These are phyloP conservation scores for Neonectria sp. DNA, from an alignment of 2,329 filamentous ascomycete species.

Conservation along the genomic window DNA sequence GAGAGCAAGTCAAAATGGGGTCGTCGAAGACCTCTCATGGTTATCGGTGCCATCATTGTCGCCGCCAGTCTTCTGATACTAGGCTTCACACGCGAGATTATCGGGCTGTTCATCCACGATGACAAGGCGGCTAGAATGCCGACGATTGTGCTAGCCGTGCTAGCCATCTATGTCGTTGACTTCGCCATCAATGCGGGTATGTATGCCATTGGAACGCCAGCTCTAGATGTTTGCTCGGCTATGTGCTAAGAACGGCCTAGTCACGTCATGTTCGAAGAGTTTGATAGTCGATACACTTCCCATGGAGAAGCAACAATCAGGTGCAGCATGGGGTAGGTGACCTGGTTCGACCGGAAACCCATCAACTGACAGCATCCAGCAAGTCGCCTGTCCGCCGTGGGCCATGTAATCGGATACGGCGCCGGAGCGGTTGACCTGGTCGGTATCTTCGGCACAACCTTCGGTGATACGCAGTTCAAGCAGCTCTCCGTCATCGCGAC, in stretches of 20 bases:
- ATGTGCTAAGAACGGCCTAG: slow-evolving; percentile 58
- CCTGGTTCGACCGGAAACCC: neutral
- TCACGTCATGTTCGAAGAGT: slow-evolving; percentile 93
- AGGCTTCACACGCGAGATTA: slow-evolving; percentile 91
- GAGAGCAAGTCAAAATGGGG: slow-evolving; percentile 89
- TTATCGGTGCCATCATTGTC: slow-evolving; percentile 82
- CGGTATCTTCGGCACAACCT: slow-evolving; percentile 77
- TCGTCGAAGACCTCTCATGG: slow-evolving; percentile 88
- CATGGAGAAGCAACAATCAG: slow-evolving; percentile 89
- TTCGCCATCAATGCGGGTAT: slow-evolving; percentile 96
- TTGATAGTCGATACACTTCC: slow-evolving; percentile 94
- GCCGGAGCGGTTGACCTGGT: slow-evolving; percentile 91
- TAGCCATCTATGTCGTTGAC: slow-evolving; percentile 91
- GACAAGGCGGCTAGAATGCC: slow-evolving; percentile 68
- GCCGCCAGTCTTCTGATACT: slow-evolving; percentile 81
- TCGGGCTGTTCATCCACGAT: slow-evolving; percentile 76
- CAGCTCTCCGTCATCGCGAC: slow-evolving; percentile 89
- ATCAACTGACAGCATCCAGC: slow-evolving; percentile 63
- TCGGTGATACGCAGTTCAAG: slow-evolving; percentile 96
- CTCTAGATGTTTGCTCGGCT: neutral
- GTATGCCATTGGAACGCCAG: slow-evolving; percentile 25
- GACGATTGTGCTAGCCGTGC: slow-evolving; percentile 81
- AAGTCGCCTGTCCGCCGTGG: slow-evolving; percentile 89
- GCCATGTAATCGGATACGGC: slow-evolving; percentile 86
- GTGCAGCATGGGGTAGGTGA: slow-evolving; percentile 88